Conservation (phyloP, 2,329 filamentous ascomycete genomes). For the Trichophyton benhamiae region DNA sequence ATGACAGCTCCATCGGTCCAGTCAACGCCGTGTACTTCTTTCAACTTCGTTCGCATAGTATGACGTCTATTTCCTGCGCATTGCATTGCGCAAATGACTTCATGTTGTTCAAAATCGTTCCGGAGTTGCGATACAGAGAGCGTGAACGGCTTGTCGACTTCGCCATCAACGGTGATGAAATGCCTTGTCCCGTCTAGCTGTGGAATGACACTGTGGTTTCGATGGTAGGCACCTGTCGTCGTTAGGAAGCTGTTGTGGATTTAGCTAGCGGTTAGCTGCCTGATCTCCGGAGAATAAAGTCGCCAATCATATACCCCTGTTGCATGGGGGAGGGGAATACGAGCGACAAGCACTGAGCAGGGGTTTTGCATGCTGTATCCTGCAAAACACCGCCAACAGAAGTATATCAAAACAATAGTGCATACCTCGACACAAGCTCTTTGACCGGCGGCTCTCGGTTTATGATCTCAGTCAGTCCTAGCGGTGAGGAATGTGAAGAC, state of each 20-base stretch:
- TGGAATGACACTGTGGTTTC: slow-evolving; percentile 46
- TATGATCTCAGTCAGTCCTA: slow-evolving; percentile 7
- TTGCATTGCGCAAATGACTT: slow-evolving; percentile 45
- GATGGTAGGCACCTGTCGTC: slow-evolving; percentile 42
- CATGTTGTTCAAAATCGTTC: slow-evolving; percentile 40
- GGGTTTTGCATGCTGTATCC: neutral
- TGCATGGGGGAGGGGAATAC: neutral
- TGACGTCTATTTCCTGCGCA: slow-evolving; percentile 50
- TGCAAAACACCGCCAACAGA: neutral
- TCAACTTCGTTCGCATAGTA: slow-evolving; percentile 47
- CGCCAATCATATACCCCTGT: neutral
- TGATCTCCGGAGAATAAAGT: neutral
- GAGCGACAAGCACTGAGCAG: neutral
- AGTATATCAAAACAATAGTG: neutral
- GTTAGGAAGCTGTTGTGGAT: slow-evolving; percentile 39
- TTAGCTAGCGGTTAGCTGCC: neutral
- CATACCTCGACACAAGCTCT: slow-evolving; percentile 15
- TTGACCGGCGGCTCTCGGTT: slow-evolving; percentile 14
- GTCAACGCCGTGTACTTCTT: slow-evolving; percentile 48
- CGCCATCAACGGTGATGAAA: slow-evolving; percentile 38
- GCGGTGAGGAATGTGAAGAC: neutral
- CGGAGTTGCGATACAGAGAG: slow-evolving; percentile 38
- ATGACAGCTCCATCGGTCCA: slow-evolving; percentile 50
- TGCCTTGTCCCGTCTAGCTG: slow-evolving; percentile 33
- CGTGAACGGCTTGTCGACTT: slow-evolving; percentile 33